A percentile compares a stretch with the other conserved stretches of the same genome.
Conservation (phyloP, 768 basidiomycete species). For the Boletus fagicola region DNA sequence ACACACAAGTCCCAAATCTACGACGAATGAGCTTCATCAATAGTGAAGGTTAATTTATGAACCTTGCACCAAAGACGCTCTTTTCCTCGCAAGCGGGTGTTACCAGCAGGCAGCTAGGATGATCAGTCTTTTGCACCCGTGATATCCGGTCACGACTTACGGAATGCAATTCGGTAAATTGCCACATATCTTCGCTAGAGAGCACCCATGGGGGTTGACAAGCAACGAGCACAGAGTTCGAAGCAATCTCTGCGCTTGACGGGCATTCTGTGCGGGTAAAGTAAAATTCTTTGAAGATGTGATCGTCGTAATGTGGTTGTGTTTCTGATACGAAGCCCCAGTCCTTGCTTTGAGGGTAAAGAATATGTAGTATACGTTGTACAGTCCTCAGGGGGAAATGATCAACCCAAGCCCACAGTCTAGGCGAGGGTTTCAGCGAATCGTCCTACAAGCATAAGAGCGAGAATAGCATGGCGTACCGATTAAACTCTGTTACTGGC, state of each 20-base stretch:
- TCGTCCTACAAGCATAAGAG: neutral
- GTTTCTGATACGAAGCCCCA: conserved; percentile 44
- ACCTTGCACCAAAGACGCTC: conserved; percentile 66
- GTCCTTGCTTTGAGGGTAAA: conserved; percentile 40
- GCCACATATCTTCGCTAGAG: conserved; percentile 50
- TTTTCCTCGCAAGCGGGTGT: conserved; percentile 46
- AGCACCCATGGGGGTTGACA: conserved; percentile 63
- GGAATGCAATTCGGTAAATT: conserved; percentile 45
- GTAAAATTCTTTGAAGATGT: conserved; percentile 45
- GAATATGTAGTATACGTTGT: conserved; percentile 42
- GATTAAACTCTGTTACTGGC: conserved; percentile 33
- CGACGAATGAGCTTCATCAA: conserved; percentile 10
- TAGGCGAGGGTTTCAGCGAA: conserved; percentile 9
- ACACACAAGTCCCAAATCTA: conserved; percentile 55
- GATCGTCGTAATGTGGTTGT: conserved; percentile 35
- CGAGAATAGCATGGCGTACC: conserved; percentile 16
- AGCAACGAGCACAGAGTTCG: conserved; percentile 46
- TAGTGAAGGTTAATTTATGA: neutral
- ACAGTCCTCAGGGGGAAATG: conserved; percentile 35
- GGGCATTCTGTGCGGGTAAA: conserved; percentile 35
- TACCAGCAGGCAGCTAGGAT: conserved; percentile 28
- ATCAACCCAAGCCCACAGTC: conserved; percentile 33
- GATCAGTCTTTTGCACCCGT: neutral
- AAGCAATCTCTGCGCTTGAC: conserved; percentile 27
- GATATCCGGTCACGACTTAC: conserved; percentile 13